Evolutionary conservation across 2,329 filamentous ascomycete species (phyloP).

Genomic region (Furcasterigmium sp.): DNA sequence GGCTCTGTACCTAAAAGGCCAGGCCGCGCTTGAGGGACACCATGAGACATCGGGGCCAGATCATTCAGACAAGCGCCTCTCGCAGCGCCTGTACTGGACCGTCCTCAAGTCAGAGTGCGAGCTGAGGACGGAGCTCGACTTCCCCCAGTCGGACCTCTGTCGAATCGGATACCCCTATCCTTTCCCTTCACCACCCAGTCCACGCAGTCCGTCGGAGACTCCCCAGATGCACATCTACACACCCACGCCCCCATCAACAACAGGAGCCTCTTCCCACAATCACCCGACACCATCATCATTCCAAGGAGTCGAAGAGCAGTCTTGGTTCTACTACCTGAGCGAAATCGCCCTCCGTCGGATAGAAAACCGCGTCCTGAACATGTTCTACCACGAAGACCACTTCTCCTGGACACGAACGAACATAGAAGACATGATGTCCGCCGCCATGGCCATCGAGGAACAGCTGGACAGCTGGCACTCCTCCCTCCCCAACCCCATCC

Average conservation of each 20-base stretch:
- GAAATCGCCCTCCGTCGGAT: constrained; percentile 10
- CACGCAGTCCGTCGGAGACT: constrained; percentile 3
- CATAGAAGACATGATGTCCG: constrained; percentile 7
- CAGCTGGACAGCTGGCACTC: background rate
- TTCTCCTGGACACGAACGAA: background rate
- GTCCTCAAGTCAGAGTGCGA: constrained; percentile 24
- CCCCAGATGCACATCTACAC: background rate
- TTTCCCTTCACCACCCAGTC: constrained; percentile 20
- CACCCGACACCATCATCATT: background rate
- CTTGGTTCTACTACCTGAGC: constrained; percentile 13
- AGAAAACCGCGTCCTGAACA: constrained; percentile 5
- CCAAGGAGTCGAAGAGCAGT: constrained; percentile 8
- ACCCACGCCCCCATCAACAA: background rate
- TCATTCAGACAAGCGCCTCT: constrained; percentile 11
- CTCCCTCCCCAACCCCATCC: constrained; percentile 11
- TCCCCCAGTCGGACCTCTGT: constrained; percentile 10
- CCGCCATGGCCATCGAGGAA: background rate
- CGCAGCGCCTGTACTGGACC: constrained; percentile 26
- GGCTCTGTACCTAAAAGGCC: constrained; percentile 7
- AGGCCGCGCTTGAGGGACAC: constrained; percentile 2
- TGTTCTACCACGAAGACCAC: constrained; percentile 6
- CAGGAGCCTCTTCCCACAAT: background rate
- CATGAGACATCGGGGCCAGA: background rate
- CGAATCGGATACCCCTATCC: constrained; percentile 20
- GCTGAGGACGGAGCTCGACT: constrained; percentile 9